Evolutionary conservation across 345 rosid genomes (phyloP).

Genomic region (Dipteronia sinensis): DNA sequence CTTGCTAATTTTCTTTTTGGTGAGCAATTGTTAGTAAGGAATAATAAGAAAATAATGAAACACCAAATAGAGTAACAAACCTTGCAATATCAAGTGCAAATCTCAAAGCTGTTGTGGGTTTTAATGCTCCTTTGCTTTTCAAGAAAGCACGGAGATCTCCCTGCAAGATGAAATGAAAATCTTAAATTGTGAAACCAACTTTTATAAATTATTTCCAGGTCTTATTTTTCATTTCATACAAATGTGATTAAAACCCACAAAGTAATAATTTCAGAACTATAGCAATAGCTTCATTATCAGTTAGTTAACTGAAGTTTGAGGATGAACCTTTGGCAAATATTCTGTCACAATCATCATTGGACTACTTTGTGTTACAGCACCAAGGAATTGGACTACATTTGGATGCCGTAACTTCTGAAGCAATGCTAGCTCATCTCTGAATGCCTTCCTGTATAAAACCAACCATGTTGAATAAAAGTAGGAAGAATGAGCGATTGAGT

Average conservation of each 20-base stretch:
- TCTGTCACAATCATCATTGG: constrained; percentile 99
- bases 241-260: not conserved
- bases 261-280: not conserved
- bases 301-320: constrained; percentile 12
- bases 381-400: constrained; percentile 93
- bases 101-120: constrained; percentile 57
- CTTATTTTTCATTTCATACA: constrained; percentile 2
- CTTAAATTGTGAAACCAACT: not conserved
- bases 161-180: constrained; percentile 37
- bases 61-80: constrained; percentile 34
- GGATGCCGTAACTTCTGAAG: constrained; percentile 96
- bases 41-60: too few species aligned
- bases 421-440: constrained; percentile 89
- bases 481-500: not conserved
- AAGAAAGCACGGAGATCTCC: constrained; percentile 75
- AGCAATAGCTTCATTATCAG: not conserved
- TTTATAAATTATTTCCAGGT: not conserved
- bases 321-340: constrained; percentile 75
- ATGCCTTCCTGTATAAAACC: constrained; percentile 58
- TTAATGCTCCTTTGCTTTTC: constrained; percentile 61
- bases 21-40: too few species aligned
- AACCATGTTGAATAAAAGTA: constrained; percentile 11
- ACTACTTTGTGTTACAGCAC: constrained; percentile 94
- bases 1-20: too few species aligned
- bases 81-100: constrained; percentile 97